Evolutionary conservation across 371 early-diverging fungal species (phyloP), one percentile per base, ranked within the genome.

Genomic region (Mortierella sp.): DNA sequence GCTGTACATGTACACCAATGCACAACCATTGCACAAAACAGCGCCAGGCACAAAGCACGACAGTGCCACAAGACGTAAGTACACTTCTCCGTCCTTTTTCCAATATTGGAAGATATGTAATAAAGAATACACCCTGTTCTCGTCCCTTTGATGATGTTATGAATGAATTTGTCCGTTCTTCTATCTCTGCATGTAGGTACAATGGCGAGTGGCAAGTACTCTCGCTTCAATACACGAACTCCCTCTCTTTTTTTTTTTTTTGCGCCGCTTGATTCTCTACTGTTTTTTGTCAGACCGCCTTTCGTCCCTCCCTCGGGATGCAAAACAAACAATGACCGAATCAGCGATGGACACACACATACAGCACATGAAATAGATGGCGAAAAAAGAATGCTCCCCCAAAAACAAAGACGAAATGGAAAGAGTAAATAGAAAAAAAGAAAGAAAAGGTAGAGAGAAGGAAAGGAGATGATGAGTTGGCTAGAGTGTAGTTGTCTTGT

Each of bases 231-330:
- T 65, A 57, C 55, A n/a, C 58, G 21, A 16, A 11, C 57, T n/a
- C 42, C 5, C 42, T 26, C 11, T 26, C 10, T 1, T 34, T 28
- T 38, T 14, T 38, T 38, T 21, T 65, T 8, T 19, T 38, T 38
- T 65, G 65, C 65, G 65, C 38, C 65, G 65, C 65, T 65, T 65
- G 65, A 65, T 65, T 65, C 65, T 65, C 65, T 65, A 65, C 65
- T 65, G 65, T 31, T 38, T 63, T 65, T 65, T 60, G 60, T 60
- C 60, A 60, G 60, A 26, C 31, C 28, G n/a, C 60, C 60, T 16
- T 19, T 19, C 16, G 19, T 7, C 57, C 42, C 42, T 26, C 26
- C 57, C 26, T 65, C 65, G 65, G 65, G 65, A 65, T 65, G 65
- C 21, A 65, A 31, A 65, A 60, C 1, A 60, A 60, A 38, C 65